phyloP scores from a whole-genome alignment of 441 rosid genomes.

The Euphorbia celastroides region DNA sequence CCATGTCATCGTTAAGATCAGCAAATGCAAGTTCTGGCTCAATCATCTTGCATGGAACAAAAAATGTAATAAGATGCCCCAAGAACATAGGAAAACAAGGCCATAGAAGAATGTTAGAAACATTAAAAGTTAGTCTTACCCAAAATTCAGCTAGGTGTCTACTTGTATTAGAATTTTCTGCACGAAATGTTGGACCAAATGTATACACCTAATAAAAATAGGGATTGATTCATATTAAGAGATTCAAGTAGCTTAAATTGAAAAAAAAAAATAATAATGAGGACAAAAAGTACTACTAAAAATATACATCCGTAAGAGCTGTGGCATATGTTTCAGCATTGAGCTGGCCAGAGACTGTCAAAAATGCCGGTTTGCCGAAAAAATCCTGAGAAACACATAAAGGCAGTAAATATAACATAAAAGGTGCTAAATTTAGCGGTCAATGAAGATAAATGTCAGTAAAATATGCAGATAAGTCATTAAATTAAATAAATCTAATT shows the following conservation, averaged over 20 bases:
- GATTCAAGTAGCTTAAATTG: constrained; percentile 10
- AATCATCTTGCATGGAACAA: constrained; percentile 59
- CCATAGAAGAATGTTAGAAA: not conserved
- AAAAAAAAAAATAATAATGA: constrained; percentile 5
- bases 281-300: constrained; percentile 10
- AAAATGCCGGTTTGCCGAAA: constrained; percentile 93
- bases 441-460: not conserved
- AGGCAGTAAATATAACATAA: constrained; percentile 20
- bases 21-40: constrained; percentile 99
- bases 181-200: constrained; percentile 97
- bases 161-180: constrained; percentile 91
- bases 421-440: not conserved
- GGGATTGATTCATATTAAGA: too few relatives aligned
- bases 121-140: constrained; percentile 36
- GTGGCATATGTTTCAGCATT: constrained; percentile 96
- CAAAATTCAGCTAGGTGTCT: constrained; percentile 97
- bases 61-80: constrained; percentile 11
- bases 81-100: constrained; percentile 6
- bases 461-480: not conserved
- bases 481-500: too few relatives aligned
- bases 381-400: constrained; percentile 55
- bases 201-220: constrained; percentile 60
- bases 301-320: constrained; percentile 84
- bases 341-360: constrained; percentile 97
- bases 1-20: constrained; percentile 93